Evolutionary conservation across 768 basidiomycete genomes (phyloP).

Genomic region (Leccinum longicurvipes): DNA sequence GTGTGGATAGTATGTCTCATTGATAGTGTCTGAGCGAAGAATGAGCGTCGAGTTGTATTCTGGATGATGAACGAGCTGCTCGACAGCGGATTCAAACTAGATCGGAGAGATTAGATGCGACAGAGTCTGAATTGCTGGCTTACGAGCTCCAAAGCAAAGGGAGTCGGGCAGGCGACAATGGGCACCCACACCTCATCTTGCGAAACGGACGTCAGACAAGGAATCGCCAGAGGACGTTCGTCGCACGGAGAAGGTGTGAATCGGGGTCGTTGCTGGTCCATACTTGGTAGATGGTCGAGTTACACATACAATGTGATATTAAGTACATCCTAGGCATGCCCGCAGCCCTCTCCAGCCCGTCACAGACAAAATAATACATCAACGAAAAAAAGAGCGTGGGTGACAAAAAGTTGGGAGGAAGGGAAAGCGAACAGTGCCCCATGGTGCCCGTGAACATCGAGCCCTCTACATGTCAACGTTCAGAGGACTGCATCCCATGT

Average conservation of each 20-base stretch:
- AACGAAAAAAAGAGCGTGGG: slow-evolving; percentile 25
- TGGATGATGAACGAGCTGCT: slow-evolving; percentile 79
- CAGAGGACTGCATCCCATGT: slow-evolving; percentile 24
- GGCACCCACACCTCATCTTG: slow-evolving; percentile 27
- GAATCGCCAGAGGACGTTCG: no score
- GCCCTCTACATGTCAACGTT: slow-evolving; percentile 3
- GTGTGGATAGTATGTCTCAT: slow-evolving; percentile 32
- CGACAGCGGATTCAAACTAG: slow-evolving; percentile 72
- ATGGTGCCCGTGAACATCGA: neutral
- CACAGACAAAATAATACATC: slow-evolving; percentile 17
- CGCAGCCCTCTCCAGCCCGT: neutral
- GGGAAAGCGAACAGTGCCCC: slow-evolving; percentile 21
- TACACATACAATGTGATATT: slow-evolving; percentile 10
- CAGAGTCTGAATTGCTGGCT: slow-evolving; percentile 8
- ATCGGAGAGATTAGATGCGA: neutral
- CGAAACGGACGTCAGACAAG: neutral
- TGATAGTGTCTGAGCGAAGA: slow-evolving; percentile 70
- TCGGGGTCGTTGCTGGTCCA: slow-evolving; percentile 13
- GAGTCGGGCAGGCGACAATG: slow-evolving; percentile 39
- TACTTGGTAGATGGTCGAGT: neutral
- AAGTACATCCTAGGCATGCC: slow-evolving; percentile 16
- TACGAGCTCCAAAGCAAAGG: slow-evolving; percentile 44
- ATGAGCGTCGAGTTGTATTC: slow-evolving; percentile 93
- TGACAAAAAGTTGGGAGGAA: slow-evolving; percentile 11
- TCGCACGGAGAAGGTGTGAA: slow-evolving; percentile 24